These are phyloP conservation scores for Hibiscus tridactylites DNA, from an alignment of 345 rosid genomes.

Conservation along the genomic window DNA sequence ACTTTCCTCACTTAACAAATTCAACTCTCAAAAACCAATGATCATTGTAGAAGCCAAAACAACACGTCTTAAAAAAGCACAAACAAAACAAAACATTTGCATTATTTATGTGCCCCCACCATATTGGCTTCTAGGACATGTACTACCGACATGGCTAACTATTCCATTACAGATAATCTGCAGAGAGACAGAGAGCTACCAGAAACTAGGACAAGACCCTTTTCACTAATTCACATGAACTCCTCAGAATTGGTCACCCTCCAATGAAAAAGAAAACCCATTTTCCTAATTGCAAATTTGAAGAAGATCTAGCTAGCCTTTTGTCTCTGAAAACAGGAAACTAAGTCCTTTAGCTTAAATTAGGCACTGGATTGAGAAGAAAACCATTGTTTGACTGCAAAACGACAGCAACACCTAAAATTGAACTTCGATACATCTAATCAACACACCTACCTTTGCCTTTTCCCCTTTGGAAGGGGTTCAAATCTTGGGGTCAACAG, in stretches of 20 bases:
- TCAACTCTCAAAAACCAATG: slow-evolving; percentile 16
- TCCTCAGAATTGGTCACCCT: slow-evolving; percentile 6
- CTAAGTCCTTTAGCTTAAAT: slow-evolving; percentile 12
- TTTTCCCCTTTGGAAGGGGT: slow-evolving; percentile 7
- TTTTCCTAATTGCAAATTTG: slow-evolving; percentile 8
- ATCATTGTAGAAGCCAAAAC: slow-evolving; percentile 10
- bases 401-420: slow-evolving; percentile 11
- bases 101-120: slow-evolving; percentile 43
- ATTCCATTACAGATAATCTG: slow-evolving; percentile 16
- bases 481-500: slow-evolving; percentile 5
- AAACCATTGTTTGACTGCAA: slow-evolving; percentile 15
- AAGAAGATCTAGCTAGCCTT: slow-evolving; percentile 22
- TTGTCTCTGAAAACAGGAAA: slow-evolving; percentile 17
- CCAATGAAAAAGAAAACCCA: slow-evolving; percentile 4
- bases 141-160: slow-evolving; percentile 27
- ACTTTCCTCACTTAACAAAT: slow-evolving; percentile 10
- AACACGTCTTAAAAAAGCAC: slow-evolving; percentile 10
- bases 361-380: slow-evolving; percentile 7
- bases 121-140: slow-evolving; percentile 26
- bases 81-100: slow-evolving; percentile 14
- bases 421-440: slow-evolving; percentile 2
- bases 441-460: slow-evolving; percentile 18
- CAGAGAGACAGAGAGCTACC: slow-evolving; percentile 22
- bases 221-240: slow-evolving; percentile 30
- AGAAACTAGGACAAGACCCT: slow-evolving; percentile 39